Evolutionary conservation across 2,329 filamentous ascomycete genomes (phyloP), one percentile per base, ranked within the genome.

Genomic region (Aspergillus ibericus): DNA sequence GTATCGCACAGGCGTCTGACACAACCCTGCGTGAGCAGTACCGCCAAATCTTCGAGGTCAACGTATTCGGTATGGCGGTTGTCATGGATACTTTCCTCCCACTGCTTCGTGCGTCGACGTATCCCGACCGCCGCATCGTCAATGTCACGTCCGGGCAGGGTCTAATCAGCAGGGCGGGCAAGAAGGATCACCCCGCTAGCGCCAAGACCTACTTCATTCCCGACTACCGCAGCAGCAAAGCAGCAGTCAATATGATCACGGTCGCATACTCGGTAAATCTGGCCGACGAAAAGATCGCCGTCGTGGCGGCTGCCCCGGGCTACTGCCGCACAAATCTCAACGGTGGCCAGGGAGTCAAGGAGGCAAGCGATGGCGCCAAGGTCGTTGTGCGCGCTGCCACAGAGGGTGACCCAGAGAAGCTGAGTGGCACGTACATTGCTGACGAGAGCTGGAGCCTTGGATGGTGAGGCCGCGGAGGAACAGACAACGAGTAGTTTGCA

Each of bases 51-150:
- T 55, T 55, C 16, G 53, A 55, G 12, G 42, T 46, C 5, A 55
- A 55, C 9, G 53, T 55, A 12, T 55, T 55, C 9, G 53, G 53
- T 7, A 32, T 55, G 13, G 53, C 34, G n/a, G 53, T 42, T 25
- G 47, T 55, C 18, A 40, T 27, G 15, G 32, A 48, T 5, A 10
- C 40, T 8, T 60, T 60, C 27, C 49, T 60, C 8, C 55, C 55
- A 13, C 34, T 61, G 2, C 20, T 61, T 4, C 56, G 59, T 25
- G 48, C 51, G 2, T 61, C 59, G 2, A 49, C 48, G 47, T 56
- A 59, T 34, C 18, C 42, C 46, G 36, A 61, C 29, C 59, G 59
- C 13, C 59, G 59, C 27, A 61, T 61, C 18, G 59, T 59, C 8
- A 61, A 50, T 16, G 59, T 61, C 13, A 53, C 59, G 5, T 59